Conservation (phyloP, 2,329 filamentous ascomycete species). For the Nemania diffusa region DNA sequence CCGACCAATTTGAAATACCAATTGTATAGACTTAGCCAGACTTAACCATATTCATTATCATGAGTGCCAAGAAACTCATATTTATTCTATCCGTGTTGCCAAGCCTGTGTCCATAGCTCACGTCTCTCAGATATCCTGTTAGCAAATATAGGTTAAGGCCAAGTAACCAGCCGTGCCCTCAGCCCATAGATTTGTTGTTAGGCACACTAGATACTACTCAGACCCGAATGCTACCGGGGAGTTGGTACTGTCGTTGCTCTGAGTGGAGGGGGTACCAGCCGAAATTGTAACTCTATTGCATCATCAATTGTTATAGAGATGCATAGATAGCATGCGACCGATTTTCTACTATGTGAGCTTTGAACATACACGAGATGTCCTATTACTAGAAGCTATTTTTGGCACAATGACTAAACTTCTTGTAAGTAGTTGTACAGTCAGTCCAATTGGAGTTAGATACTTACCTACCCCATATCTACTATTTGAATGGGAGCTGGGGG, state of each 20-base stretch:
- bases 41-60: background rate
- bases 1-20: background rate
- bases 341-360: background rate
- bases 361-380: background rate
- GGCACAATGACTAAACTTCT: conserved; percentile 13
- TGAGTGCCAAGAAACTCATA: background rate
- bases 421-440: background rate
- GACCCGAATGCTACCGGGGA: background rate
- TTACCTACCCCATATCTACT: background rate
- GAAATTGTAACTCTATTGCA: conserved; percentile 3
- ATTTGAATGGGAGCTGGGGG: background rate
- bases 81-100: background rate
- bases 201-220: background rate
- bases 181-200: background rate
- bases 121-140: background rate
- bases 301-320: background rate
- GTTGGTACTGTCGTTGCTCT: background rate
- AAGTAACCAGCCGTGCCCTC: background rate
- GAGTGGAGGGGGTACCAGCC: background rate
- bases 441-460: background rate
- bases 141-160: background rate
- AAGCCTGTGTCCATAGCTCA: background rate
- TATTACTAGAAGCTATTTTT: background rate
- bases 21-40: background rate
- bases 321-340: background rate